These are phyloP conservation scores for Leavenworthia alabamica DNA, from an alignment of 345 rosid genomes.

Conservation along the genomic window DNA sequence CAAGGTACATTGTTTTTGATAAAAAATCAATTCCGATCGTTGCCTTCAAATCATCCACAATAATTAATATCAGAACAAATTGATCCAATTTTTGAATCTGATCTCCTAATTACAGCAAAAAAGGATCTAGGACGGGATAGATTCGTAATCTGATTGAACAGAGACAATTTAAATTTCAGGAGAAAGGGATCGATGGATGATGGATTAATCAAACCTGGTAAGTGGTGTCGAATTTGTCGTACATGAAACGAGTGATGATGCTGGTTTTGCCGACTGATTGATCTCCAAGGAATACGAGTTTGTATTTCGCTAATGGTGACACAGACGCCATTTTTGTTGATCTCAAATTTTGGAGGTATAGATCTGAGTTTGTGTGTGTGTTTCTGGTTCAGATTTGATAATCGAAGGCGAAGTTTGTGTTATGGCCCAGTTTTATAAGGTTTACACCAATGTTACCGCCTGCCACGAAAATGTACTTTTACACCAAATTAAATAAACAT, in stretches of 20 bases:
- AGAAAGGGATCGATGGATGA: neutral
- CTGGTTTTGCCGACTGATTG: slow-evolving; percentile 87
- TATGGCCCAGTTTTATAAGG: slow-evolving; percentile 18
- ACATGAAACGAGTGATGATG: slow-evolving; percentile 94
- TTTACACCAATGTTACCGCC: slow-evolving; percentile 37
- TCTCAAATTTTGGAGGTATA: neutral
- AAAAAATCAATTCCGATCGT: slow-evolving; percentile 88
- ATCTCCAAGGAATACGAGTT: slow-evolving; percentile 79
- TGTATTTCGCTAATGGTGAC: slow-evolving; percentile 74
- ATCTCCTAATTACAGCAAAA: neutral
- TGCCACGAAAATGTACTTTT: slow-evolving; percentile 17
- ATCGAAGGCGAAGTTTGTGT: slow-evolving; percentile 10
- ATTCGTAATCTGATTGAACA: neutral
- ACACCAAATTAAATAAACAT: neutral
- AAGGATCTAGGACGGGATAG: neutral
- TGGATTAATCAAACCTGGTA: slow-evolving; percentile 47
- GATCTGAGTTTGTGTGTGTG: slow-evolving; percentile 34
- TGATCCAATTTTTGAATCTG: neutral
- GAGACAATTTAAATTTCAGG: neutral
- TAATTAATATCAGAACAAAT: neutral
- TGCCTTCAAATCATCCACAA: slow-evolving; percentile 43
- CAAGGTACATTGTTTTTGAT: slow-evolving; percentile 93
- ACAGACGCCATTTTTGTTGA: slow-evolving; percentile 53
- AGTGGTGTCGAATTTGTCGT: slow-evolving; percentile 89
- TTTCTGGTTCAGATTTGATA: slow-evolving; percentile 4